Evolutionary conservation across 805 yeast species (phyloP), one percentile per base, ranked within the genome.

Genomic region (Millerago galiae): DNA sequence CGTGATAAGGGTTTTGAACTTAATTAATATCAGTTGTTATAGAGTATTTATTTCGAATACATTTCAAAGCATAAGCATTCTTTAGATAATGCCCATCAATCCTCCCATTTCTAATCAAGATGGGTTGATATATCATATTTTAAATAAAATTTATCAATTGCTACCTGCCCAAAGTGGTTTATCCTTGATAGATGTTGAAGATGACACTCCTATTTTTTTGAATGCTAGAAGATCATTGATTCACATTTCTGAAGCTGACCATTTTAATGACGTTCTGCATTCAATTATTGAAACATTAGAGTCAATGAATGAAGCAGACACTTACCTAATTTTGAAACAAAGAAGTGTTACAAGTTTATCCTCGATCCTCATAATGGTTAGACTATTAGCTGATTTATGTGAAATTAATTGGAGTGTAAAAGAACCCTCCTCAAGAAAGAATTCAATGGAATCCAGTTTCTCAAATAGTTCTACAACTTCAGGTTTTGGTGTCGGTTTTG

Each of bases 301-400:
- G 24, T 46, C 53, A 38, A 41, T 65, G 44, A 60, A 61, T 45
- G 46, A 54, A 33, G 38, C 37, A n/a, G 65, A 60, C 28, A 48
- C 49, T 32, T 50, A 51, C 29, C 41, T 51, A 8, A 47, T 61
- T 2, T 31, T 65, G 11, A 49, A 47, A 25, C 62, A 63, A 34
- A 50, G 68, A 28, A 46, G 41, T 17, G 41, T 44, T 4, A 17
- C 54, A 2, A 57, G 66, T 26, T 36, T 66, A 16, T 53, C 59
- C 11, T 67, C 77, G 0, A 48, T 69, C 2, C 49, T 65, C 17
- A 55, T 70, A 2, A 39, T 72, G 9, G 41, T 70, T 10, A 55
- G 70, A 38, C 55, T 75, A 24, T 45, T 74, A 16, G 62, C 71
- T 10, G 71, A 67, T 45, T 49, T 65, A n/a, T 47, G 62, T 33